Evolutionary conservation across 345 rosid genomes (phyloP).

Genomic region (Brassica juncea): DNA sequence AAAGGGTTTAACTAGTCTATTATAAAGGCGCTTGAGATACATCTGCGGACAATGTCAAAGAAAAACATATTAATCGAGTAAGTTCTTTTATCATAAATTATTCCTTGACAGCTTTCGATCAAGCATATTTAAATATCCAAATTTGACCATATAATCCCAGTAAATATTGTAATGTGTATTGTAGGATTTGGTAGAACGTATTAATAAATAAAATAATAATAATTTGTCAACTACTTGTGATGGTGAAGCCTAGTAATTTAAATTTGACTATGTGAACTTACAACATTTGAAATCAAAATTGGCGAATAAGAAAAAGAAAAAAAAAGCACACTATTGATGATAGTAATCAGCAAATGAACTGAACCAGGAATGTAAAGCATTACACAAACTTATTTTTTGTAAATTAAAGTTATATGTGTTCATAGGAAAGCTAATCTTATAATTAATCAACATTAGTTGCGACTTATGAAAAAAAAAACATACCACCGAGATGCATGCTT

Average conservation of each 20-base stretch:
- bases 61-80: conserved; percentile 2
- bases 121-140: conserved; percentile 10
- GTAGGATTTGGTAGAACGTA: neutral
- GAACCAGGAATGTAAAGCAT: neutral
- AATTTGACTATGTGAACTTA: neutral
- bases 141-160: conserved; percentile 19
- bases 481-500: conserved; percentile 20
- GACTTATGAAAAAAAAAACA: neutral
- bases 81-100: neutral
- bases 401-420: neutral
- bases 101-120: neutral
- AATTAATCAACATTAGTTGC: neutral
- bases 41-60: conserved; percentile 4
- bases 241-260: neutral
- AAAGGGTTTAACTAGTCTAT: neutral
- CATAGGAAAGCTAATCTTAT: neutral
- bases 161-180: neutral
- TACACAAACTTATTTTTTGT: neutral
- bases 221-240: neutral
- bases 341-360: neutral
- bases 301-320: neutral
- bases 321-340: neutral
- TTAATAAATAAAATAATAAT: neutral
- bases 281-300: neutral
- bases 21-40: neutral